Conservation (phyloP, 495 filamentous ascomycete genomes). For the Tetracladium marchalianum region DNA sequence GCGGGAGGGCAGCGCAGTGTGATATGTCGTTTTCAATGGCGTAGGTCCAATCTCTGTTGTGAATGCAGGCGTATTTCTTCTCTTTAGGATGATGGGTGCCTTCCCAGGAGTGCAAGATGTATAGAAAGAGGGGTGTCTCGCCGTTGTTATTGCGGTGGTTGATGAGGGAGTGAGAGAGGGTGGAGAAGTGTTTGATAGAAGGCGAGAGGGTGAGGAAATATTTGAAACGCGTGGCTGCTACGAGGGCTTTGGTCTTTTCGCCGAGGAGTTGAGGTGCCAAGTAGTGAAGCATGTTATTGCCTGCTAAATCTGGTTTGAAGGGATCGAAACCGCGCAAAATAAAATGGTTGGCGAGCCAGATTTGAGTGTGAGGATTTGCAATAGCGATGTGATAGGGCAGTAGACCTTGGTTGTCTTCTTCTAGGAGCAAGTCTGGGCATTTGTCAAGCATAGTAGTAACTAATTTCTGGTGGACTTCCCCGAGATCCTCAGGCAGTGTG, state of each 20-base stretch:
- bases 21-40: background rate
- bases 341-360: conserved; percentile 1
- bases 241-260: background rate
- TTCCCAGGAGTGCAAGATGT: conserved; percentile 1
- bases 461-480: too few species aligned
- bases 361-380: background rate
- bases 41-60: too few species aligned
- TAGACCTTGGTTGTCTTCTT: conserved; percentile 9
- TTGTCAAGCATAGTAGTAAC: too few species aligned
- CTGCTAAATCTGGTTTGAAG: conserved; percentile 3
- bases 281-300: conserved; percentile 20
- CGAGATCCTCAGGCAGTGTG: too few species aligned
- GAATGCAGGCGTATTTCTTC: too few species aligned
- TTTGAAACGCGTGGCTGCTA: conserved; percentile 6
- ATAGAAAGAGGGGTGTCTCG: conserved; percentile 24
- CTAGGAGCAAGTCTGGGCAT: too few species aligned
- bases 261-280: background rate
- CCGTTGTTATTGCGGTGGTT: conserved; percentile 23
- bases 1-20: background rate
- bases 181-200: conserved; percentile 17
- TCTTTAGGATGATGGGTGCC: too few species aligned
- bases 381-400: conserved; percentile 16
- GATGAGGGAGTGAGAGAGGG: conserved; percentile 16
- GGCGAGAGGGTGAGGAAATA: conserved; percentile 17
- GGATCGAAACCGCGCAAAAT: conserved; percentile 14